These are phyloP conservation scores for Phoma sp. DNA, from an alignment of 2,329 filamentous ascomycete species.

Conservation along the genomic window DNA sequence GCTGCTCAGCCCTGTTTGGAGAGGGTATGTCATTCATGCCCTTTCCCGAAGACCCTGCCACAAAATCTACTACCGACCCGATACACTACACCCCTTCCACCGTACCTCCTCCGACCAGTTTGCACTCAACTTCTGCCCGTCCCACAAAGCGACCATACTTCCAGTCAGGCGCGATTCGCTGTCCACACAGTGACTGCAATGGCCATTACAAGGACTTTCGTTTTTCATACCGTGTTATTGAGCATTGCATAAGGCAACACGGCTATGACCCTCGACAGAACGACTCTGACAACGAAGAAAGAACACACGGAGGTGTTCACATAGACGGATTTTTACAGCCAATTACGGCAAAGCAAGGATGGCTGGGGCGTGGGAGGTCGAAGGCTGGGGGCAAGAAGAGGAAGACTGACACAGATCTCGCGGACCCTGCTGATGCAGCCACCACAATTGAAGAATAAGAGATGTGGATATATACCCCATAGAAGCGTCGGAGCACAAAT, in stretches of 20 bases:
- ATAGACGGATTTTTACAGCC: slow-evolving; percentile 71
- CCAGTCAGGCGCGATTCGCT: slow-evolving; percentile 35
- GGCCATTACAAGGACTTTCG: slow-evolving; percentile 36
- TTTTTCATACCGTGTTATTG: slow-evolving; percentile 40
- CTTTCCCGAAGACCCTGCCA: slow-evolving; percentile 54
- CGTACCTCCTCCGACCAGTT: too few species aligned
- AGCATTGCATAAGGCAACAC: slow-evolving; percentile 59
- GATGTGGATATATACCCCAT: not conserved
- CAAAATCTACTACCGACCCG: slow-evolving; percentile 33
- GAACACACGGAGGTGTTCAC: slow-evolving; percentile 68
- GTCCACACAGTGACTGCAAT: slow-evolving; percentile 44
- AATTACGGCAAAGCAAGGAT: slow-evolving; percentile 51
- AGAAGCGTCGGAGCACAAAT: not conserved
- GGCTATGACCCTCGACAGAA: slow-evolving; percentile 50
- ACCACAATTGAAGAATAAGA: not conserved
- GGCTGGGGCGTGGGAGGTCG: slow-evolving; percentile 33
- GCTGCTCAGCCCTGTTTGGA: slow-evolving; percentile 79
- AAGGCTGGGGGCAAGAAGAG: slow-evolving; percentile 26
- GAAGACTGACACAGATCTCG: not conserved
- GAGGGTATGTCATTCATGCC: slow-evolving; percentile 72
- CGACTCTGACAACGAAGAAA: slow-evolving; percentile 55
- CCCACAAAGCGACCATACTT: slow-evolving; percentile 37
- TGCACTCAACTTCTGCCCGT: too few species aligned
- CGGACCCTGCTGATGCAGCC: not conserved
- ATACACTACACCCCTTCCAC: slow-evolving; percentile 47